These are phyloP conservation scores for Penicillium goetzii DNA, from an alignment of 495 filamentous ascomycete species.

Conservation along the genomic window DNA sequence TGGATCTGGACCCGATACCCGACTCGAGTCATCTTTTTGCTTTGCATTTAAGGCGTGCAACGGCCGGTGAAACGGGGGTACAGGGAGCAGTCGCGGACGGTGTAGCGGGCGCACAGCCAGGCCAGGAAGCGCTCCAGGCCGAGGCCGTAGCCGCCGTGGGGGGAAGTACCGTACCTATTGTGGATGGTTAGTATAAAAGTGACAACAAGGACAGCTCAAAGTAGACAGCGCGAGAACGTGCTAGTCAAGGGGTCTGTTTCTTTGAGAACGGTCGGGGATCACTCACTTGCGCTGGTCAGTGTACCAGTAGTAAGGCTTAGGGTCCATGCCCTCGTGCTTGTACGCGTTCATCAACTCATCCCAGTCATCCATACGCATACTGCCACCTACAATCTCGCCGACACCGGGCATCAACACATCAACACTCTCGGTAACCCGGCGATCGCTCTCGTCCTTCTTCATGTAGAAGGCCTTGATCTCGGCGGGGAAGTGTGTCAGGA, in stretches of 20 bases:
- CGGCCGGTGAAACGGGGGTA: conserved; percentile 94
- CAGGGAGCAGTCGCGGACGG: conserved; percentile 84
- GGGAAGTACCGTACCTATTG: conserved; percentile 84
- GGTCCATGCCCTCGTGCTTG: conserved; percentile 81
- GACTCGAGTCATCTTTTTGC: neutral
- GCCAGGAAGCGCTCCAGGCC: conserved; percentile 95
- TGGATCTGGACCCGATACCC: neutral
- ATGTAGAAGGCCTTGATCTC: conserved; percentile 99
- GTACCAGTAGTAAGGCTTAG: conserved; percentile 96
- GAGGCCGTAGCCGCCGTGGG: conserved; percentile 94
- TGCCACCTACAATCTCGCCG: conserved; percentile 95
- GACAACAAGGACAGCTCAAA: neutral
- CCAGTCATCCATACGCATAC: conserved; percentile 93
- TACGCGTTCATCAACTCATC: conserved; percentile 92
- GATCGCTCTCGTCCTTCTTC: conserved; percentile 84
- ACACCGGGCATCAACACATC: conserved; percentile 96
- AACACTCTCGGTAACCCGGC: conserved; percentile 92
- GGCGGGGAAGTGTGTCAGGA: conserved; percentile 95
- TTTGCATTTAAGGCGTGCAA: conserved; percentile 73
- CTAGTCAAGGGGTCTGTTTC: neutral
- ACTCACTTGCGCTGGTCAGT: conserved; percentile 97
- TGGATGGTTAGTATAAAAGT: conserved; percentile 1
- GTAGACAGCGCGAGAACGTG: no score
- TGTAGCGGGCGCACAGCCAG: conserved; percentile 92
- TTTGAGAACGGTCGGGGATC: neutral